These are phyloP conservation scores for Coniochaeta sp. DNA, from an alignment of 2,329 filamentous ascomycete species.

Conservation along the genomic window DNA sequence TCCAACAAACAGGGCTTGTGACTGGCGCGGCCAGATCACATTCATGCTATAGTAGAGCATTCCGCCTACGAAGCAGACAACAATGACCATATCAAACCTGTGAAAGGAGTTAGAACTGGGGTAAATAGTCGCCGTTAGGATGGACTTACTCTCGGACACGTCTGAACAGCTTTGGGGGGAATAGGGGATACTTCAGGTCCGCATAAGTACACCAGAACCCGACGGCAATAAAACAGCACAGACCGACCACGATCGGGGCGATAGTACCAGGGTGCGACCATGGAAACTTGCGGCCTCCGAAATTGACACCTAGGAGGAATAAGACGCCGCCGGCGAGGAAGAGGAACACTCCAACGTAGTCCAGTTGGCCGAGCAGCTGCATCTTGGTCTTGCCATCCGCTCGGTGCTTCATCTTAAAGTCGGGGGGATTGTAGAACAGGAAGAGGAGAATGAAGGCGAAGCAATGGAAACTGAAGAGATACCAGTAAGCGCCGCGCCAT, in stretches of 20 bases:
- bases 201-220: constrained; percentile 20
- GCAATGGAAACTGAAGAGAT: constrained; percentile 13
- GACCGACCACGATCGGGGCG: constrained; percentile 21
- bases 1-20: constrained; percentile 16
- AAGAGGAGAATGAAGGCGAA: constrained; percentile 14
- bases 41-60: constrained; percentile 25
- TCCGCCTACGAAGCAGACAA: constrained; percentile 22
- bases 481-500: constrained; percentile 14
- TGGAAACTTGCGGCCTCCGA: constrained; percentile 19
- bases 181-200: constrained; percentile 17
- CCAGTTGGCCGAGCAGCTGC: constrained; percentile 16
- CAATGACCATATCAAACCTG: constrained; percentile 21
- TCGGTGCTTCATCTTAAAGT: constrained; percentile 25
- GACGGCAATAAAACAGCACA: constrained; percentile 19
- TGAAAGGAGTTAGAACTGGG: no score
- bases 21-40: constrained; percentile 22
- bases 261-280: constrained; percentile 21
- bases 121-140: neutral
- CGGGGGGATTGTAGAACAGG: constrained; percentile 25
- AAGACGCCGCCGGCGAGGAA: constrained; percentile 19
- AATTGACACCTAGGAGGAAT: constrained; percentile 22
- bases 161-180: constrained; percentile 22
- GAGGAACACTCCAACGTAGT: constrained; percentile 18
- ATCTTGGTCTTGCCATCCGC: constrained; percentile 15
- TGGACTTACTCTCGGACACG: constrained; percentile 16